Percentiles rank a stretch among this genome's conserved stretches.
These are phyloP conservation scores for Aschersonia sp. DNA, from an alignment of 2,329 filamentous ascomycete species.

Conservation along the genomic window DNA sequence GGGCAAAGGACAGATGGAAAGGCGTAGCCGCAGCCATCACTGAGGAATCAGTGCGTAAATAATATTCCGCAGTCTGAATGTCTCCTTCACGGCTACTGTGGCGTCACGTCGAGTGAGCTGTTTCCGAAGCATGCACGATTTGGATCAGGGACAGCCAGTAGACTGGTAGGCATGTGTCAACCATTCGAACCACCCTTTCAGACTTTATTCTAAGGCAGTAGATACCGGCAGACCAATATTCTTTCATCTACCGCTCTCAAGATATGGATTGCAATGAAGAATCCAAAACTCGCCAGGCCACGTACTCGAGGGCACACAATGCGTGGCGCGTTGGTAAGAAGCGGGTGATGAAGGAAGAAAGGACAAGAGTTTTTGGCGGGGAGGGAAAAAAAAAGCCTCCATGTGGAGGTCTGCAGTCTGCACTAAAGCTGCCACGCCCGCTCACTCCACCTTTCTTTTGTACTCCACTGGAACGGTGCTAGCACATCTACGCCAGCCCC, in stretches of 20 bases:
- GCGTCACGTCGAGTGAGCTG: too few species aligned
- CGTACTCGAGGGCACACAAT: constrained; percentile 12
- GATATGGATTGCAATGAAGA: constrained; percentile 13
- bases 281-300: constrained; percentile 36
- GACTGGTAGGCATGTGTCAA: constrained; percentile 42
- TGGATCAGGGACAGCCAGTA: neutral
- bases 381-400: neutral
- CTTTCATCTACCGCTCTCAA: constrained; percentile 49
- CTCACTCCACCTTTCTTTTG: neutral
- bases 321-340: constrained; percentile 15
- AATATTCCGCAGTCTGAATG: neutral
- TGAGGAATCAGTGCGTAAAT: constrained; percentile 2
- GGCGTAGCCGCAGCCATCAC: constrained; percentile 18
- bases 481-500: too few species aligned
- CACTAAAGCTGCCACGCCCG: neutral
- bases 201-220: constrained; percentile 66
- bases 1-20: constrained; percentile 20
- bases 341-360: constrained; percentile 11
- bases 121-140: neutral
- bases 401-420: neutral
- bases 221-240: constrained; percentile 58
- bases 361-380: neutral
- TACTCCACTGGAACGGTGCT: too few species aligned
- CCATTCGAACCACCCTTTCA: constrained; percentile 79
- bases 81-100: too few species aligned